phyloP scores from a whole-genome alignment of 495 filamentous ascomycete genomes.

The Neurospora pannonica region DNA sequence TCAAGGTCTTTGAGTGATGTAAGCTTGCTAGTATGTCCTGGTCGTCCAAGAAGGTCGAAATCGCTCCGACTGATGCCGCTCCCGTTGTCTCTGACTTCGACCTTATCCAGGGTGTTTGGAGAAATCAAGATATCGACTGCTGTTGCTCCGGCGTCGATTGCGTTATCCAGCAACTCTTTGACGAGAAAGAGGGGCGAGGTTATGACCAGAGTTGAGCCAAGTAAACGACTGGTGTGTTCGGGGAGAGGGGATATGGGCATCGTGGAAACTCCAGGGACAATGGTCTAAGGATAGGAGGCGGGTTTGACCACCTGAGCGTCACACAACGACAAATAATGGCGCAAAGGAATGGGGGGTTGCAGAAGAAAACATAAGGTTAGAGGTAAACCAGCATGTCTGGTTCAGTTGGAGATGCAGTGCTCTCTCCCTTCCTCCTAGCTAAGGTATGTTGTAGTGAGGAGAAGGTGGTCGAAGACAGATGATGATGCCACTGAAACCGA shows the following conservation, averaged over 20 bases:
- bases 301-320: background rate
- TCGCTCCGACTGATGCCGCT: conserved; percentile 67
- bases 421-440: background rate
- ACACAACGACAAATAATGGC: background rate
- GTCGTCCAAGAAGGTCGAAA: conserved; percentile 55
- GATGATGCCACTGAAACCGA: background rate
- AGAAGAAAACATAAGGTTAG: background rate
- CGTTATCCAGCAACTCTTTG: conserved; percentile 91
- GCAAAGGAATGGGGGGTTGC: background rate
- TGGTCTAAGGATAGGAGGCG: background rate
- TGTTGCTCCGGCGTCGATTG: conserved; percentile 72
- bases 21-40: conserved; percentile 82
- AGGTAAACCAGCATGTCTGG: background rate
- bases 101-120: conserved; percentile 64
- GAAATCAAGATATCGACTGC: conserved; percentile 66
- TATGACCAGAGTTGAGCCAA: conserved; percentile 67
- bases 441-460: background rate
- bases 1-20: conserved; percentile 60
- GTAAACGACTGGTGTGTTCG: conserved; percentile 48
- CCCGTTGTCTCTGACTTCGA: conserved; percentile 88
- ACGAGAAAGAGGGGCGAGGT: conserved; percentile 63
- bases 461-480: background rate
- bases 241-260: conserved; percentile 48
- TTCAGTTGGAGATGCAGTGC: background rate
- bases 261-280: background rate